These are phyloP conservation scores for Botrytis galanthina DNA, from an alignment of 2,329 filamentous ascomycete genomes.

Conservation along the genomic window DNA sequence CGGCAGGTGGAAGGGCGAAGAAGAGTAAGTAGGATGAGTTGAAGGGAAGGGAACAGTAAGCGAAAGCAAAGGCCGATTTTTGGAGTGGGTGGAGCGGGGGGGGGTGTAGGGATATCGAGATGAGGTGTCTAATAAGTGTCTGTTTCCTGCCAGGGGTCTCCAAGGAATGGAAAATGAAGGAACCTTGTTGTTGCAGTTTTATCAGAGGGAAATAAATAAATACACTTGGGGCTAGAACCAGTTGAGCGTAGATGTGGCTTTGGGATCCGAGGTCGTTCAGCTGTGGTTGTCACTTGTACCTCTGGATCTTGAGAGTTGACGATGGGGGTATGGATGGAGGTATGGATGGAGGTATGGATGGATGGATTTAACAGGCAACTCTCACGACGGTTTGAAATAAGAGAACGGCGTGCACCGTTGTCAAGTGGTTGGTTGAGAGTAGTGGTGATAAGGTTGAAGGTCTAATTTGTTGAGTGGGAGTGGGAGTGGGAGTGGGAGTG, in stretches of 20 bases:
- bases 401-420: background rate
- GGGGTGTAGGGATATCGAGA: constrained; percentile 16
- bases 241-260: background rate
- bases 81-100: background rate
- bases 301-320: no score
- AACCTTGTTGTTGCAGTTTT: background rate
- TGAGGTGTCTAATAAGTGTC: constrained; percentile 15
- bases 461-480: background rate
- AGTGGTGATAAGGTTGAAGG: background rate
- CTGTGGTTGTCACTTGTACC: no score
- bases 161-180: background rate
- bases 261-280: no score
- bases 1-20: constrained; percentile 12
- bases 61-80: constrained; percentile 3
- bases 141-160: background rate
- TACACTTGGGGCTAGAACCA: background rate
- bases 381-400: no score
- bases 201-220: background rate
- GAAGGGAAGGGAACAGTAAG: constrained; percentile 15
- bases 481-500: no score
- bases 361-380: no score
- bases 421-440: background rate
- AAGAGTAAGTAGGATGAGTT: constrained; percentile 18
- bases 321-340: background rate
- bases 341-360: background rate